Base-by-base conservation (phyloP, 2,329 filamentous ascomycete genomes). In the Botrytis fabae region DNA sequence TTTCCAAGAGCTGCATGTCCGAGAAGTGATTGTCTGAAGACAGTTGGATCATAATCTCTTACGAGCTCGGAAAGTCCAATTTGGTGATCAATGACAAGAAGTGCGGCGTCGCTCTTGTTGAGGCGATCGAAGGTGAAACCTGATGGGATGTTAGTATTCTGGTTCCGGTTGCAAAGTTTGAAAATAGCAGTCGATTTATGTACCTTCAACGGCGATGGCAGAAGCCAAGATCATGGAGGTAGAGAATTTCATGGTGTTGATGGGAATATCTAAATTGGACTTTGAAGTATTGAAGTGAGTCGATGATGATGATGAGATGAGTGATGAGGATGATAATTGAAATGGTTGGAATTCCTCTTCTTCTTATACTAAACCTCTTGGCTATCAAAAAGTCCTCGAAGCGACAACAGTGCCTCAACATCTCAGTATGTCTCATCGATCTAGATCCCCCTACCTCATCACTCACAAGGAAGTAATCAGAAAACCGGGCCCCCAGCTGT, bases 1-100 rank as follows among this genome's bases (percentile, higher is more conserved):
- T 90, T 87, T 72, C 88, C 91, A 2, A 93, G 80, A 9, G 87
- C 87, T 28, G 91, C 87, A 76, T 93, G 92, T 1, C 89, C 91
- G 60, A 92, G 82, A 75, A 93, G 89, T 81, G 88, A 88, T 80
- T 91, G 87, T 74, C 87, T 86, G 84, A 88, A 94, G 51, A 91
- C 85, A 16, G 86, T 88, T 20, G 89, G 83, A 73, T 91, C 86
- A 79, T 87, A 93, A 82, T 95, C 92, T 57, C 90, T 87, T 54
- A 90, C 90, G 9, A 88, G 77, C 62, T 83, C 82, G 79, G 86
- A 89, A 60, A 91, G 85, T 40, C 89, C 89, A 74, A 88, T 85
- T 79, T 90, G 88, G 72, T 89, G 82, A 77, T 90, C 89, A 59
- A 90, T 83, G 65, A 90, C 85, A 38, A 91, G 80, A 66, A 91